Conservation (phyloP, 2,329 filamentous ascomycete species). For the Microascus cirrosus region DNA sequence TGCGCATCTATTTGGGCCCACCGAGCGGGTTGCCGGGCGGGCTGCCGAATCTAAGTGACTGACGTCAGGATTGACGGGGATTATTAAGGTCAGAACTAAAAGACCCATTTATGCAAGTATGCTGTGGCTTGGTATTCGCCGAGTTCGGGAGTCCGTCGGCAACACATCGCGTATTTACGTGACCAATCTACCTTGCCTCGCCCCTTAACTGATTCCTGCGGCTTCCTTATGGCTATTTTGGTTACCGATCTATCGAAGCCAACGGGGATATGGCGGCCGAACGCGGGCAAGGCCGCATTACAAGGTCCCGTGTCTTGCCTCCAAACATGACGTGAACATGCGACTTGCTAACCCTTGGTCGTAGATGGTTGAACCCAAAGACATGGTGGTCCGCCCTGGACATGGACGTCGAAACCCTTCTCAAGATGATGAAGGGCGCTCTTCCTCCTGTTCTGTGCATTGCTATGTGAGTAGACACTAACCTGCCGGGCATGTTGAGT, state of each 20-base stretch:
- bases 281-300: neutral
- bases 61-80: neutral
- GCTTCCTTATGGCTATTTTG: neutral
- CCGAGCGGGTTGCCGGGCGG: neutral
- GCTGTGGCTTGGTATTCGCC: neutral
- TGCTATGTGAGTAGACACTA: neutral
- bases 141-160: neutral
- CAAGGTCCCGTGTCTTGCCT: neutral
- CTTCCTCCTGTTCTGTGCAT: neutral
- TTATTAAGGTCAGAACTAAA: neutral
- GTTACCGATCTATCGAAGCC: neutral
- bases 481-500: too few species aligned
- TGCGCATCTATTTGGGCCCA: too few species aligned
- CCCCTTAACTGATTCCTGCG: neutral
- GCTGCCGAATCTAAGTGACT: neutral
- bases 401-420: slow-evolving; percentile 3
- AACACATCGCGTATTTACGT: neutral
- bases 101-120: neutral
- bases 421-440: slow-evolving; percentile 4
- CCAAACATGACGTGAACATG: neutral
- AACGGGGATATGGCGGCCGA: neutral
- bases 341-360: neutral
- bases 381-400: slow-evolving; percentile 3
- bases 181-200: neutral
- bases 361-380: slow-evolving; percentile 2